Base-by-base conservation (phyloP, 768 basidiomycete species). In the Hysterangium stoloniferum region DNA sequence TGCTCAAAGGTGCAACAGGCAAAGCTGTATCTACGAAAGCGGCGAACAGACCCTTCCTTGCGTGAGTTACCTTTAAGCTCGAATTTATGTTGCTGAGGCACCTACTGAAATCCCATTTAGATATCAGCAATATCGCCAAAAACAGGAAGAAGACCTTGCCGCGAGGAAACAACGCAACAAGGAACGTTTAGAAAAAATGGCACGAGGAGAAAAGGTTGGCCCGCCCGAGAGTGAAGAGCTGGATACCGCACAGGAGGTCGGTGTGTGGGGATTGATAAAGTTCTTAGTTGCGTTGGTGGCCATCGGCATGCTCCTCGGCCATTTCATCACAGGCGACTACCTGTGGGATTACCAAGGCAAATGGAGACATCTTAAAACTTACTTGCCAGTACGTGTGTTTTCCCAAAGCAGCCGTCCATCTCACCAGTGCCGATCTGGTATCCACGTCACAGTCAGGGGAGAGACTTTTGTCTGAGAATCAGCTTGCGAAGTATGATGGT, bases 311-410 rank as follows among this genome's bases (percentile, higher is more conserved):
- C 69, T 89, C 27, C 75, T 82, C 31, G 84, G 91, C 48, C 86
- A 85, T 62, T 91, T 94, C 66, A 69, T 94, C 61, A 88, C 88
- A 0, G 87, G 84, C n/a, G 88, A 83, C 61, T 89, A 80, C 62
- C 66, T 80, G 19, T 96, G 91, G 90, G 89, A 92, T 55, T 79
- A 82, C 59, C 73, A 84, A 55, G 77, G 76, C 55, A 78, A 78
- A 62, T 84, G 79, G 76, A 58, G 68, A 27, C 70, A 74, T 41
- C 59, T 80, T 45, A 79, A 79, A 69, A 76, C 77, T 4, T 79
- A 78, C 59, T 78, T 76, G 69, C 81, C 86, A 45, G 83, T 84
- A 52, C 59, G 73, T 65, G 25, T 27, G 25, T 15, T 41, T 33
- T 34, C 29, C 8, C 32, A 47, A 45, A 19, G 36, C 34, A 29